Evolutionary conservation across 257 asterid species (phyloP).

Genomic region (Parsonsia alboflavescens): DNA sequence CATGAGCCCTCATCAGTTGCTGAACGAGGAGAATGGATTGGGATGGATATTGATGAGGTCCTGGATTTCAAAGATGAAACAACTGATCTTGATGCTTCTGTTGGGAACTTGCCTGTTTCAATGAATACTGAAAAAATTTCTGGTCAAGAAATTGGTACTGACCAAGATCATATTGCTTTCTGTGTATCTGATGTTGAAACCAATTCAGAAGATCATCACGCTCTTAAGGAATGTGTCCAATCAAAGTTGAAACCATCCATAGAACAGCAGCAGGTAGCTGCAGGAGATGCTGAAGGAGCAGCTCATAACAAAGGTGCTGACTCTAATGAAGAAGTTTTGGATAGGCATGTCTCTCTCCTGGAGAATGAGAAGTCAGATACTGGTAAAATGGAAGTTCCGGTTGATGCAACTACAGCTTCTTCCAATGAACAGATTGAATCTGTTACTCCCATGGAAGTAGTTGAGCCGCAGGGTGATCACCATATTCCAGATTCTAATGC

Average conservation of each 20-base stretch:
- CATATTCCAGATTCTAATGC: conserved; percentile 23
- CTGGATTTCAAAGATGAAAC: conserved; percentile 31
- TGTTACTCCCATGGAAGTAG: conserved; percentile 20
- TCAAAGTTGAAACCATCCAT: conserved; percentile 20
- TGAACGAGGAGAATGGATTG: conserved; percentile 37
- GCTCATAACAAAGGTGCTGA: conserved; percentile 23
- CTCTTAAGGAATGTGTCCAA: conserved; percentile 17
- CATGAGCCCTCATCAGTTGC: conserved; percentile 22
- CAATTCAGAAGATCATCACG: conserved; percentile 9
- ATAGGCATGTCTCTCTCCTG: conserved; percentile 27
- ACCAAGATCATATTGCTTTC: conserved; percentile 24
- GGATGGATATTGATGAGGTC: conserved; percentile 37
- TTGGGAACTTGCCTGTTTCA: conserved; percentile 19
- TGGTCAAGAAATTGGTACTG: conserved; percentile 18
- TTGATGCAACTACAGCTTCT: conserved; percentile 7
- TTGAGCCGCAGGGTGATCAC: conserved; percentile 21
- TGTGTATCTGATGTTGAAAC: conserved; percentile 19
- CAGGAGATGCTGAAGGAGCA: conserved; percentile 11
- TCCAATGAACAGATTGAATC: conserved; percentile 13
- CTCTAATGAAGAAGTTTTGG: conserved; percentile 26
- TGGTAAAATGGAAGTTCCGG: conserved; percentile 7
- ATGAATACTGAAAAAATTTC: conserved; percentile 23
- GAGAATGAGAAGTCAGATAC: conserved; percentile 17
- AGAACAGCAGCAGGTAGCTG: conserved; percentile 9
- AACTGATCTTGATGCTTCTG: conserved; percentile 20